Percentiles rank a stretch among this genome's conserved stretches.
These are phyloP conservation scores for Picea sitchensis DNA, from an alignment of 75 land plant species.

Conservation along the genomic window DNA sequence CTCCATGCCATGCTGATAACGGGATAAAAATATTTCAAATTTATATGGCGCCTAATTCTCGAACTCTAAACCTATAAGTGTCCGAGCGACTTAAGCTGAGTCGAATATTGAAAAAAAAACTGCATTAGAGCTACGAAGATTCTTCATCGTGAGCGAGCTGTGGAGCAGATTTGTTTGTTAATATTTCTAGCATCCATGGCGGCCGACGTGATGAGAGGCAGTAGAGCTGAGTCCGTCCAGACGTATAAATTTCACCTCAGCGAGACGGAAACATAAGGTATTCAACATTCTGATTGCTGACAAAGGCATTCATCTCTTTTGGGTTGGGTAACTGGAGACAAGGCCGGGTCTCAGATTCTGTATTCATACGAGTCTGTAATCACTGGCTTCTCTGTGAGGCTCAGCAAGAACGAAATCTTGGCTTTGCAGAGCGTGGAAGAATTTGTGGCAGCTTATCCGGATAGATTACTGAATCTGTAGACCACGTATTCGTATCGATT, in stretches of 20 bases:
- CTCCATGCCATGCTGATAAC: not conserved
- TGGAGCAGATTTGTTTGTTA: no score
- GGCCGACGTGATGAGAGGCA: not conserved
- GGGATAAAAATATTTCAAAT: not conserved
- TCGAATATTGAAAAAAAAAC: no score
- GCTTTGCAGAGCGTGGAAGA: conserved; percentile 23
- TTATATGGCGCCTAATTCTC: not conserved
- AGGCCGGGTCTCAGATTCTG: conserved; percentile 14
- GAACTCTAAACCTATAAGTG: not conserved
- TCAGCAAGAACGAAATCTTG: conserved; percentile 26
- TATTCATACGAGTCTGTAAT: conserved; percentile 45
- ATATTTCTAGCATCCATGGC: not conserved
- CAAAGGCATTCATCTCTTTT: not conserved
- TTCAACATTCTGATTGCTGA: not conserved
- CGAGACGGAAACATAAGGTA: not conserved
- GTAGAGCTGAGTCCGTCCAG: not conserved
- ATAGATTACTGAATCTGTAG: conserved; percentile 19
- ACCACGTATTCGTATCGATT: conserved; percentile 58
- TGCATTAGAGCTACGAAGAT: no score
- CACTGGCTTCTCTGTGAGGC: conserved; percentile 49
- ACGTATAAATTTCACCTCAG: not conserved
- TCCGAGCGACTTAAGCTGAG: no score
- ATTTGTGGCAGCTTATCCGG: conserved; percentile 33
- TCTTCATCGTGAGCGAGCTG: no score
- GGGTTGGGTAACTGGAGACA: not conserved